Conservation (phyloP, 371 early-diverging fungal genomes). For the Mucor racemosus region DNA sequence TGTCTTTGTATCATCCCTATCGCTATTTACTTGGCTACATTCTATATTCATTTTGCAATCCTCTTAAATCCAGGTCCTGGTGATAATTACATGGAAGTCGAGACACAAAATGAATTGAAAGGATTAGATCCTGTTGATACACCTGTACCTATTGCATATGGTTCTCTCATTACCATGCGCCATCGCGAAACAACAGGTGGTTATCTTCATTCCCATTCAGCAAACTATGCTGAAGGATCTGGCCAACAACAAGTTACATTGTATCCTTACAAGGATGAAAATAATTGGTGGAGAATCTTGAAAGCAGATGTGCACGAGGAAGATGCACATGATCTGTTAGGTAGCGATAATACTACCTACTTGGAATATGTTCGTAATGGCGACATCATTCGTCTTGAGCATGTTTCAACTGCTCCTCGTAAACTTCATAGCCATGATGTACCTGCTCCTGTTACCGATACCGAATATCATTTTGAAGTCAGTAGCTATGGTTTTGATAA, state of each 20-base stretch:
- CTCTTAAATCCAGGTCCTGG: constrained; percentile 84
- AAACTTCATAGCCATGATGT: constrained; percentile 53
- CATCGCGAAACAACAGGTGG: constrained; percentile 77
- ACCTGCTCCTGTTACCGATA: constrained; percentile 81
- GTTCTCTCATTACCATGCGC: constrained; percentile 75
- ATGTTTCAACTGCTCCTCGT: constrained; percentile 51
- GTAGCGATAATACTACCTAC: constrained; percentile 45
- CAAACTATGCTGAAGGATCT: constrained; percentile 82
- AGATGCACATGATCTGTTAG: constrained; percentile 25
- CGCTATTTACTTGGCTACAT: constrained; percentile 80
- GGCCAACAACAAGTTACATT: constrained; percentile 95
- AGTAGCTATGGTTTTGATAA: constrained; percentile 67
- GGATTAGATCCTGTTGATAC: constrained; percentile 71
- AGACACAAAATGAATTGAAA: constrained; percentile 85
- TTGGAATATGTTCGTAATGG: constrained; percentile 58
- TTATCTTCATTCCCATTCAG: constrained; percentile 90
- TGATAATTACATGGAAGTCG: constrained; percentile 87
- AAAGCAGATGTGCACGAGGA: constrained; percentile 40
- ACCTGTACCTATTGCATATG: constrained; percentile 75
- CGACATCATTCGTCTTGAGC: constrained; percentile 64
- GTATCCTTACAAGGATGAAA: constrained; percentile 85
- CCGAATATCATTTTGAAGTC: constrained; percentile 90
- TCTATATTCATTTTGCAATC: constrained; percentile 87
- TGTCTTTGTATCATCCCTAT: constrained; percentile 86
- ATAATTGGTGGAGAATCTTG: constrained; percentile 85